These are phyloP conservation scores for Pelagophyceae sp. DNA, from an alignment of 352 stramenopile species.

Conservation along the genomic window DNA sequence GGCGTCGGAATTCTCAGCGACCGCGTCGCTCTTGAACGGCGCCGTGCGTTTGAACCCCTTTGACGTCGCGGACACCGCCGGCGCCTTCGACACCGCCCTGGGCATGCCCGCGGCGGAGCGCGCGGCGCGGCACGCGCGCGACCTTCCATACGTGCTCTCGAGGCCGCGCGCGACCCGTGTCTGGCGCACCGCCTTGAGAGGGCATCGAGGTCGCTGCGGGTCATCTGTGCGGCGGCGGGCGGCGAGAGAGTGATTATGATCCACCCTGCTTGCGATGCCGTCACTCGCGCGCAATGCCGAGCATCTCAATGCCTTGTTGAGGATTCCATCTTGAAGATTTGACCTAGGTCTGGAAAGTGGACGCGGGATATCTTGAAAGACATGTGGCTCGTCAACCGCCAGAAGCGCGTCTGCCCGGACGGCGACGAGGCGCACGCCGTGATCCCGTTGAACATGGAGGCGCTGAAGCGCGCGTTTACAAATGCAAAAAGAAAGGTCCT, in stretches of 20 bases:
- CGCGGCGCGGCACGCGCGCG: slow-evolving; percentile 72
- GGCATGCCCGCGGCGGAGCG: slow-evolving; percentile 79
- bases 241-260: no score
- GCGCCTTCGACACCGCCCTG: slow-evolving; percentile 77
- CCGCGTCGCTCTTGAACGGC: slow-evolving; percentile 88
- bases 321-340: no score
- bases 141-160: slow-evolving; percentile 89
- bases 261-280: no score
- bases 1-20: slow-evolving; percentile 89
- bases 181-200: no score
- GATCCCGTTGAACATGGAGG: slow-evolving; percentile 64
- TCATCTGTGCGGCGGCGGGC: no score
- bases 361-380: slow-evolving; percentile 82
- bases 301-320: no score
- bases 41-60: slow-evolving; percentile 91
- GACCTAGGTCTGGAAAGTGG: slow-evolving; percentile 86
- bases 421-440: slow-evolving; percentile 60
- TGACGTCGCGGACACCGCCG: slow-evolving; percentile 76
- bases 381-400: slow-evolving; percentile 8
- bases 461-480: slow-evolving; percentile 70
- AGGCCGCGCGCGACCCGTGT: no score
- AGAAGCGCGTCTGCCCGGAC: slow-evolving; percentile 31
- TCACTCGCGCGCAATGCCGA: no score
- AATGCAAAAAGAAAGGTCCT: slow-evolving; percentile 77
- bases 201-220: no score